Conservation (phyloP, 139 green algal genomes). For the Prasinococcaceae sp. region DNA sequence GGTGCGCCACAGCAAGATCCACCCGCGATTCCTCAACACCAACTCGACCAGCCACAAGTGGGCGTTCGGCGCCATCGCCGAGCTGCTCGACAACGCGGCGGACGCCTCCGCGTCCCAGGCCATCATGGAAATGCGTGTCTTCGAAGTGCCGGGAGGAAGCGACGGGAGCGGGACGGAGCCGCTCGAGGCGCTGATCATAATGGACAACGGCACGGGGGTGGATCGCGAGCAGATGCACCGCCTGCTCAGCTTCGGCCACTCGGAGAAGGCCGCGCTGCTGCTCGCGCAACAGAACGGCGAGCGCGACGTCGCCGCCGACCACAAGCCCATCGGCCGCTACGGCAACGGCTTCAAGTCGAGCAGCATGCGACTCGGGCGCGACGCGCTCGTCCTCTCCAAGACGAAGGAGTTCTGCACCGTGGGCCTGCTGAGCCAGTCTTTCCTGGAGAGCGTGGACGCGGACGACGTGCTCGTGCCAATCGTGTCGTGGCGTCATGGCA, state of each 20-base stretch:
- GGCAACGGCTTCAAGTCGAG: slow-evolving; percentile 47
- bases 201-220: slow-evolving; percentile 29
- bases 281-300: too few species aligned
- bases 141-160: too few species aligned
- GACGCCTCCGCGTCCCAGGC: too few species aligned
- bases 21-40: slow-evolving; percentile 36
- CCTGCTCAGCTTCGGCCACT: slow-evolving; percentile 28
- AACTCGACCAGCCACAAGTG: slow-evolving; percentile 40
- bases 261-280: slow-evolving; percentile 22
- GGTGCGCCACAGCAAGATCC: too few species aligned
- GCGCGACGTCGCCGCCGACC: too few species aligned
- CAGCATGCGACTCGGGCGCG: slow-evolving; percentile 33
- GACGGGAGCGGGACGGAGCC: too few species aligned
- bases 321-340: slow-evolving; percentile 27
- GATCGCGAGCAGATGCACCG: slow-evolving; percentile 10
- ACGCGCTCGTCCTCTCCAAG: slow-evolving; percentile 37
- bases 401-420: slow-evolving; percentile 13
- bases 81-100: slow-evolving; percentile 42
- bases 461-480: slow-evolving; percentile 16
- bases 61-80: slow-evolving; percentile 37
- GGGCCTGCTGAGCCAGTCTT: slow-evolving; percentile 21
- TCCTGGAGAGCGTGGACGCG: neutral
- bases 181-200: too few species aligned
- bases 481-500: slow-evolving; percentile 14
- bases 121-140: too few species aligned